Evolutionary conservation across 306 rosid genomes (phyloP).

Genomic region (Dalbergia oliveri): DNA sequence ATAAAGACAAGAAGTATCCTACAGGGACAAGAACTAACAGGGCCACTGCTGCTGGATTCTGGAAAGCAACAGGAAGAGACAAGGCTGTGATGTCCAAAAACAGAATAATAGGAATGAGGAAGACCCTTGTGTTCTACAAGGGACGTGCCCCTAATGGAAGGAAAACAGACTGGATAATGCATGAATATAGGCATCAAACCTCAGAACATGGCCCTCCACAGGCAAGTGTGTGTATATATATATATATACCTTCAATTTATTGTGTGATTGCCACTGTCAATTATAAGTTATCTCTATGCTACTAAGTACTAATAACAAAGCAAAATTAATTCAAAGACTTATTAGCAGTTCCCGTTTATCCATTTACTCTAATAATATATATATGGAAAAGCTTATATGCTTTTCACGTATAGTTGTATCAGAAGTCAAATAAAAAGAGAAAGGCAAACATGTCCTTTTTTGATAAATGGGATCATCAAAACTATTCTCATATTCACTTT

Average conservation of each 20-base stretch:
- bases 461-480: background rate
- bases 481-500: conserved; percentile 7
- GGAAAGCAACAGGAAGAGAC: conserved; percentile 98
- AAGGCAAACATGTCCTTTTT: conserved; percentile 13
- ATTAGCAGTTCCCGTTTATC: background rate
- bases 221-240: conserved; percentile 48
- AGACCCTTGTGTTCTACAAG: conserved; percentile 88
- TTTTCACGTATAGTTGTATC: background rate
- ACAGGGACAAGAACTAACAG: conserved; percentile 90
- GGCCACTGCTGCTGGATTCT: conserved; percentile 90
- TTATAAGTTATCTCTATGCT: background rate
- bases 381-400: background rate
- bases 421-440: conserved; percentile 6
- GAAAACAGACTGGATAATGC: conserved; percentile 95
- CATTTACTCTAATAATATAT: background rate
- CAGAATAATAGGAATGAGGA: conserved; percentile 88
- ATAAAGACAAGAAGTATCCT: conserved; percentile 92
- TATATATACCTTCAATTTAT: no score
- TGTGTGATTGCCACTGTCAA: conserved; percentile 8
- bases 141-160: conserved; percentile 95
- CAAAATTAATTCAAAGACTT: background rate
- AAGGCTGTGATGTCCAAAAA: conserved; percentile 83
- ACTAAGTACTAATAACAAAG: background rate
- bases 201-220: conserved; percentile 82
- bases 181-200: conserved; percentile 88